These are phyloP conservation scores for Leptographium radiaticola DNA, from an alignment of 2,329 filamentous ascomycete genomes.

Conservation along the genomic window DNA sequence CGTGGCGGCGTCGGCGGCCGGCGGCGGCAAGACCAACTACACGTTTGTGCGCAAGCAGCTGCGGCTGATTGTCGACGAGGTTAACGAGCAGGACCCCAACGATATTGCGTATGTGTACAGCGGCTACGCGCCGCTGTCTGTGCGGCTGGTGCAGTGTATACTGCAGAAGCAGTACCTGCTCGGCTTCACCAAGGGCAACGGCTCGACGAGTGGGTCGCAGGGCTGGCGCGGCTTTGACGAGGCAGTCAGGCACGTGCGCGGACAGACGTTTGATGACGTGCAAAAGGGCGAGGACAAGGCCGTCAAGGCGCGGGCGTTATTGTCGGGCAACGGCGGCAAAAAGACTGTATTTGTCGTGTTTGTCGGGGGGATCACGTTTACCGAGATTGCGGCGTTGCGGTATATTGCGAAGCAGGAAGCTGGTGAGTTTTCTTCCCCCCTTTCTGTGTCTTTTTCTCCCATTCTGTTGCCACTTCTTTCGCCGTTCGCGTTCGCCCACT, in stretches of 20 bases:
- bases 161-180: conserved; percentile 80
- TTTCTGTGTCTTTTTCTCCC: background rate
- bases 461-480: background rate
- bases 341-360: conserved; percentile 96
- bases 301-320: conserved; percentile 68
- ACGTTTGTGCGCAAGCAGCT: conserved; percentile 75
- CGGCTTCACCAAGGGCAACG: conserved; percentile 49
- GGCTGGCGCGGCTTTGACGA: conserved; percentile 95
- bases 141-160: conserved; percentile 83
- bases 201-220: conserved; percentile 43
- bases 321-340: conserved; percentile 61
- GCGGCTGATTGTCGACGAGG: conserved; percentile 85
- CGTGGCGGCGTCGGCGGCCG: conserved; percentile 38
- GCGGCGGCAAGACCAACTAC: conserved; percentile 64
- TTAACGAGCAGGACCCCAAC: conserved; percentile 86
- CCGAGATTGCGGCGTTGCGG: conserved; percentile 84
- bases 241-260: conserved; percentile 71
- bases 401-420: conserved; percentile 81
- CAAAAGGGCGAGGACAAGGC: conserved; percentile 92
- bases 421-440: conserved; percentile 27
- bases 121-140: conserved; percentile 85
- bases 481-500: no score
- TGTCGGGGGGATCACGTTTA: conserved; percentile 90
- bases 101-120: conserved; percentile 98
- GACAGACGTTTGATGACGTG: conserved; percentile 79